Evolutionary conservation across 331 rosid genomes (phyloP).

Genomic region (Spiraea crenata): DNA sequence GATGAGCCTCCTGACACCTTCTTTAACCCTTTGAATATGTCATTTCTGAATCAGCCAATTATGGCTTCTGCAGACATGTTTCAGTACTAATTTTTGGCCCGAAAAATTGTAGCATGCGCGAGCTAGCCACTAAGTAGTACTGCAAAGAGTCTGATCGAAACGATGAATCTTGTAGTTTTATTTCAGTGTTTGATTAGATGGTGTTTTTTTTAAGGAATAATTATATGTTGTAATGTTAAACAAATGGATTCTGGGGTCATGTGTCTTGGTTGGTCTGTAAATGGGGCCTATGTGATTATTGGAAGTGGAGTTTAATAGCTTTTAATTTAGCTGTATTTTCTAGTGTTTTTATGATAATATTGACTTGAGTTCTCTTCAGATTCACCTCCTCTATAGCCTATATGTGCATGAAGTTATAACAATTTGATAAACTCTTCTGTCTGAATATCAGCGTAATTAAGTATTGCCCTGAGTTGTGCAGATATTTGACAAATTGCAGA

Average conservation of each 20-base stretch:
- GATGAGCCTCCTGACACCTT: slow-evolving; percentile 39
- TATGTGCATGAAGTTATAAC: background rate
- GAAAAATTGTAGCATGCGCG: too few relatives aligned
- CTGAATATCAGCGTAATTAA: background rate
- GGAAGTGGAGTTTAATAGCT: slow-evolving; percentile 6
- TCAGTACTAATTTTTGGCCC: slow-evolving; percentile 34
- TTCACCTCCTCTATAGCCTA: background rate
- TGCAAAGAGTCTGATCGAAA: too few relatives aligned
- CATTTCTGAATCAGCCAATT: slow-evolving; percentile 59
- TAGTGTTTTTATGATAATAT: slow-evolving; percentile 21
- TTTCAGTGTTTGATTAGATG: background rate
- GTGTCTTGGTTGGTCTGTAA: slow-evolving; percentile 34
- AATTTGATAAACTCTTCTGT: background rate
- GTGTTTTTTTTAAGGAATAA: slow-evolving; percentile 46
- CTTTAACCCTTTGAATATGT: slow-evolving; percentile 47
- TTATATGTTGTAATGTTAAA: slow-evolving; percentile 17
- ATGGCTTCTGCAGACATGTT: slow-evolving; percentile 59
- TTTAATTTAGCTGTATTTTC: slow-evolving; percentile 14
- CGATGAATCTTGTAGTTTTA: background rate
- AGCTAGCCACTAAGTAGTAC: too few relatives aligned
- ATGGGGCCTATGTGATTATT: slow-evolving; percentile 28
- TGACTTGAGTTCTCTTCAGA: slow-evolving; percentile 10
- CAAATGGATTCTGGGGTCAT: slow-evolving; percentile 20
- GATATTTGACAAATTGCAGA: slow-evolving; percentile 5
- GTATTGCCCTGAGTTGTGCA: background rate